Conservation (phyloP, 441 rosid genomes). For the Pelargonium cotyledonis region DNA sequence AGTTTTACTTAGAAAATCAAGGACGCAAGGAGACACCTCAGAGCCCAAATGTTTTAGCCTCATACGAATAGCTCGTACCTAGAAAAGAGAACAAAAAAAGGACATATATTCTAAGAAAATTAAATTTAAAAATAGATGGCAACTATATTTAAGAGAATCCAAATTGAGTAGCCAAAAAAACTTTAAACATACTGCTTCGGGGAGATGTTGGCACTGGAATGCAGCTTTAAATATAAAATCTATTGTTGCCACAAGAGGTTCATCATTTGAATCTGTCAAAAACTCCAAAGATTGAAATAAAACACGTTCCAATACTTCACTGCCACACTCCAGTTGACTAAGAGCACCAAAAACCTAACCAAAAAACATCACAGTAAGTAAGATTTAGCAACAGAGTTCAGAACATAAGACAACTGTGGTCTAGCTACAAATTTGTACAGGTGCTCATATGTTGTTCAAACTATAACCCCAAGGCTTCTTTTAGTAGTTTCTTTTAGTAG, state of each 20-base stretch:
- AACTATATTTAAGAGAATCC: neutral
- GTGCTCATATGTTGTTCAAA: neutral
- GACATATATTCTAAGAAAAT: conserved; percentile 13
- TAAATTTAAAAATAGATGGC: neutral
- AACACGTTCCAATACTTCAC: conserved; percentile 80
- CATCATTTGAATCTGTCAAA: conserved; percentile 66
- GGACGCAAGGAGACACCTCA: conserved; percentile 76
- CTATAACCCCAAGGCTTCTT: neutral
- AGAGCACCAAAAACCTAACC: conserved; percentile 82
- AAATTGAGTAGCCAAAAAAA: neutral
- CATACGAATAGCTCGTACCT: conserved; percentile 84
- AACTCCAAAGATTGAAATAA: conserved; percentile 68
- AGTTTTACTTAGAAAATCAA: conserved; percentile 76
- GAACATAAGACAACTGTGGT: neutral
- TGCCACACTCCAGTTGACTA: conserved; percentile 77
- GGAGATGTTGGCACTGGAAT: conserved; percentile 82
- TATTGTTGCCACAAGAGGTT: conserved; percentile 70
- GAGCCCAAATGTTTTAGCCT: conserved; percentile 76
- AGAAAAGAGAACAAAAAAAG: conserved; percentile 22
- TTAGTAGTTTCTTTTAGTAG: too few relatives aligned
- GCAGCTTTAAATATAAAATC: conserved; percentile 90
- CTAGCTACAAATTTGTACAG: conserved; percentile 7
- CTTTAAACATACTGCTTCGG: conserved; percentile 69
- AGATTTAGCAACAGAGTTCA: neutral
- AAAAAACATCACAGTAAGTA: conserved; percentile 17